A percentile compares a stretch with the other conserved stretches of the same genome.
Evolutionary conservation across 306 rosid species (phyloP).

Genomic region (Heteromeles arbutifolia): DNA sequence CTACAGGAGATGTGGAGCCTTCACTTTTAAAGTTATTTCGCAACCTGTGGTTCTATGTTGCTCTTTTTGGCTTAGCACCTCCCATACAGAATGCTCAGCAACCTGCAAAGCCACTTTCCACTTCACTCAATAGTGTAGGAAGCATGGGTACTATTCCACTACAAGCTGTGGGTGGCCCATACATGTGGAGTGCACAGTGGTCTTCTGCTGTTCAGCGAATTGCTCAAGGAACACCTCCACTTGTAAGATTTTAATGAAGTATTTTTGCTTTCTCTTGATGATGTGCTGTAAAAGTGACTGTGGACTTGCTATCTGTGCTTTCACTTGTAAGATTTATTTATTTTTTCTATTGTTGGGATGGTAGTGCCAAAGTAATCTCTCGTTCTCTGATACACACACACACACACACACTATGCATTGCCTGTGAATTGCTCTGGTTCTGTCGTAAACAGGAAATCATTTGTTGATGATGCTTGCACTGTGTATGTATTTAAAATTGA

Average conservation of each 20-base stretch:
- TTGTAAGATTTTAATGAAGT: slow-evolving; percentile 51
- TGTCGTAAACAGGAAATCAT: not conserved
- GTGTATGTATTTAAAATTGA: not conserved
- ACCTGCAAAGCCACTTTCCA: slow-evolving; percentile 65
- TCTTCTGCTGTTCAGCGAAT: slow-evolving; percentile 78
- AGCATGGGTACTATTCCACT: slow-evolving; percentile 75
- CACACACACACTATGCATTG: not conserved
- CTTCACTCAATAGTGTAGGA: slow-evolving; percentile 74
- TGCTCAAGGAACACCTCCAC: slow-evolving; percentile 98
- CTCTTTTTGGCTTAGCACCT: slow-evolving; percentile 96
- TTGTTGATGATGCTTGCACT: not conserved
- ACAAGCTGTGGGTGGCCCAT: slow-evolving; percentile 94
- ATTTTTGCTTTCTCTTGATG: not conserved
- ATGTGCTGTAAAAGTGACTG: not conserved
- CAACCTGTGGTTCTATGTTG: slow-evolving; percentile 96
- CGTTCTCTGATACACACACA: not conserved
- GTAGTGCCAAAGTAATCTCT: not conserved
- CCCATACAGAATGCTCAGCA: slow-evolving; percentile 65
- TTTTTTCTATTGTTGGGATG: not conserved
- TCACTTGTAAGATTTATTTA: not conserved
- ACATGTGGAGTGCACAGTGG: slow-evolving; percentile 91
- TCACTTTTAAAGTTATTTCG: slow-evolving; percentile 90
- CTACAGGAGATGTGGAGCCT: slow-evolving; percentile 79
- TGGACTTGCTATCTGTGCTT: not conserved
- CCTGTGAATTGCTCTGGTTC: not conserved